Conservation (phyloP, 805 yeast genomes). For the Kodamaea laetipori region DNA sequence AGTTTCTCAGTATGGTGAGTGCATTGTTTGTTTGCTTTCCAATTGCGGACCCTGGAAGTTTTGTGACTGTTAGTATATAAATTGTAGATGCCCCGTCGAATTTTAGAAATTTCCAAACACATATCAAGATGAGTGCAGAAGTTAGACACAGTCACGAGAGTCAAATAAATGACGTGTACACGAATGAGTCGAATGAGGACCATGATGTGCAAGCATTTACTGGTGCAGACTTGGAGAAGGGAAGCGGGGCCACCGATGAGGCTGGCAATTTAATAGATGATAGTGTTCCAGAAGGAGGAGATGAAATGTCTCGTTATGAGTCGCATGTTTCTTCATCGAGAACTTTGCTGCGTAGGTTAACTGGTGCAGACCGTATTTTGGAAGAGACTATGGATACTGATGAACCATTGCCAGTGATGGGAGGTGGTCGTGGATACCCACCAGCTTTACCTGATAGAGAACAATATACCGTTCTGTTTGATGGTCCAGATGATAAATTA, state of each 20-base stretch:
- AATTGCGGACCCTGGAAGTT: too few relatives aligned
- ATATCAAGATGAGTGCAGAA: too few relatives aligned
- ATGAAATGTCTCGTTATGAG: slow-evolving; percentile 28
- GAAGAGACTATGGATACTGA: slow-evolving; percentile 25
- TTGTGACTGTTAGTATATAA: too few relatives aligned
- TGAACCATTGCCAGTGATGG: slow-evolving; percentile 54
- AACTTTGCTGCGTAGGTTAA: slow-evolving; percentile 21
- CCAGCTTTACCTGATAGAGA: slow-evolving; percentile 57
- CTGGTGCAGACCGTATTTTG: slow-evolving; percentile 24
- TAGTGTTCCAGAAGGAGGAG: slow-evolving; percentile 18
- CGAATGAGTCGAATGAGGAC: not conserved
- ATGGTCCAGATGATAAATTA: slow-evolving; percentile 76
- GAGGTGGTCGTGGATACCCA: slow-evolving; percentile 65
- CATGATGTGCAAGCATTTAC: slow-evolving; percentile 16
- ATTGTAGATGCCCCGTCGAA: too few relatives aligned
- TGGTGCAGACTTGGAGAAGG: slow-evolving; percentile 14
- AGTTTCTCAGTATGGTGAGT: too few relatives aligned
- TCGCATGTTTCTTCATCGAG: slow-evolving; percentile 25
- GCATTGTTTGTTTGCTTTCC: too few relatives aligned
- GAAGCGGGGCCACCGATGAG: not conserved
- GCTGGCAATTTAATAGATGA: slow-evolving; percentile 9
- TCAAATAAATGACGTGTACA: not conserved
- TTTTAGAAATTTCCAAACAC: too few relatives aligned
- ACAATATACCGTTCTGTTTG: slow-evolving; percentile 66
- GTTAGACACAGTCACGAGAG: too few relatives aligned